A percentile compares a stretch with the other conserved stretches of the same genome.
These are phyloP conservation scores for Backusella morwellensis DNA, from an alignment of 192 early-diverging fungal species.

Conservation along the genomic window DNA sequence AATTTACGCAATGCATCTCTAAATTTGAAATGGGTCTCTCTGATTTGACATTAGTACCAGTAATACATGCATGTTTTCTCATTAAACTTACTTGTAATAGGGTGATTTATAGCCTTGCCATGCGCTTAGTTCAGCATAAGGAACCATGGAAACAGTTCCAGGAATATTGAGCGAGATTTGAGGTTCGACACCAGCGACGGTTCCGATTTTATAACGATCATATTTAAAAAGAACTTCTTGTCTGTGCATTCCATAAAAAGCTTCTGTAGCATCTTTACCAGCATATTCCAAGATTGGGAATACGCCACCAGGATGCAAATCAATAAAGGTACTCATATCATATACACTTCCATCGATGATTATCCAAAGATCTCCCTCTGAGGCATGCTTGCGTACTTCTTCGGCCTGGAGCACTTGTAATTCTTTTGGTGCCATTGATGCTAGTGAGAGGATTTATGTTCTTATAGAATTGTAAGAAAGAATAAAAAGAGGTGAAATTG, in stretches of 20 bases:
- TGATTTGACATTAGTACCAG: constrained; percentile 31
- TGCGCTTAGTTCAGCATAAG: constrained; percentile 77
- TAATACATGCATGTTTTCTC: neutral
- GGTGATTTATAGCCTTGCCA: constrained; percentile 34
- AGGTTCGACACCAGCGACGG: constrained; percentile 45
- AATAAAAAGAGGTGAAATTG: neutral
- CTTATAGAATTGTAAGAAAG: neutral
- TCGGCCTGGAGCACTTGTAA: constrained; percentile 16
- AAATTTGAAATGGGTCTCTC: constrained; percentile 64
- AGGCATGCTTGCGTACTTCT: constrained; percentile 31
- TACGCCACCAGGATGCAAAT: constrained; percentile 58
- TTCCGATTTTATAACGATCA: constrained; percentile 63
- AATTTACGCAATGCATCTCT: constrained; percentile 63
- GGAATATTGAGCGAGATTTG: constrained; percentile 40
- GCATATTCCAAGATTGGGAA: constrained; percentile 69
- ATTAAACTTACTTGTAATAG: constrained; percentile 32
- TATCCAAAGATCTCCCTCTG: constrained; percentile 48
- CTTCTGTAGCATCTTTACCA: constrained; percentile 73
- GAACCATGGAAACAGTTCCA: constrained; percentile 65
- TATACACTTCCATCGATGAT: constrained; percentile 60
- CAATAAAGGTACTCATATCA: constrained; percentile 55
- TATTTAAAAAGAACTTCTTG: constrained; percentile 68
- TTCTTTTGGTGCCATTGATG: neutral
- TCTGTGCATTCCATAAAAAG: constrained; percentile 38
- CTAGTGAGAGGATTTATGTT: neutral